These are phyloP conservation scores for Penicillium vulpinum DNA, from an alignment of 2,329 filamentous ascomycete genomes.

Conservation along the genomic window DNA sequence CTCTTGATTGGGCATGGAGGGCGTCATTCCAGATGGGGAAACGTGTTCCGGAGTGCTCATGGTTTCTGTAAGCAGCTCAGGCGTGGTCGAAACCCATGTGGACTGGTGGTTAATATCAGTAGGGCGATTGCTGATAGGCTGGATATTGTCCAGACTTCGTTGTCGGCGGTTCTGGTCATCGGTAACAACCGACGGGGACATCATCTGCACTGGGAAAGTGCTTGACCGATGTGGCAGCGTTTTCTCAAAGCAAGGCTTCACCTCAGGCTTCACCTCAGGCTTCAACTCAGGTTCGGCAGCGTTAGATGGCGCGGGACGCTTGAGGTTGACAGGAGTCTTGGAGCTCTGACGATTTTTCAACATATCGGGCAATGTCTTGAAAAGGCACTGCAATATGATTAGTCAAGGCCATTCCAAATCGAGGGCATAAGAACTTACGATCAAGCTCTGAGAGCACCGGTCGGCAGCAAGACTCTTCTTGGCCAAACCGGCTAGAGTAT, in stretches of 20 bases:
- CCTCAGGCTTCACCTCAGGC: slow-evolving; percentile 18
- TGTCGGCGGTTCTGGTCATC: slow-evolving; percentile 27
- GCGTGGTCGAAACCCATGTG: slow-evolving; percentile 28
- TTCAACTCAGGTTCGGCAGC: slow-evolving; percentile 16
- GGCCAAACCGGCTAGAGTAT: slow-evolving; percentile 76
- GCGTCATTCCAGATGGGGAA: slow-evolving; percentile 19
- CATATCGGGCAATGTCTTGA: slow-evolving; percentile 76
- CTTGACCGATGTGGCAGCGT: slow-evolving; percentile 37
- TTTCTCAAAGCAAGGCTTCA: slow-evolving; percentile 22
- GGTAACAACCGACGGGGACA: slow-evolving; percentile 25
- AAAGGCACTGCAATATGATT: slow-evolving; percentile 61
- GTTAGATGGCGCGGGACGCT: slow-evolving; percentile 45
- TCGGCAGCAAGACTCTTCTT: slow-evolving; percentile 87
- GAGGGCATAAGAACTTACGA: slow-evolving; percentile 55
- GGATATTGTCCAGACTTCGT: slow-evolving; percentile 35
- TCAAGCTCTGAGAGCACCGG: slow-evolving; percentile 74
- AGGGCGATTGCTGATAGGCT: slow-evolving; percentile 18
- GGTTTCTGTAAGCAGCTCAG: slow-evolving; percentile 32
- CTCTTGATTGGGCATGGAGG: slow-evolving; percentile 27
- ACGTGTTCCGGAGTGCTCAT: slow-evolving; percentile 33
- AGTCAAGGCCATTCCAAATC: background rate
- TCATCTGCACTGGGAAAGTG: slow-evolving; percentile 42
- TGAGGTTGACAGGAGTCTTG: slow-evolving; percentile 49
- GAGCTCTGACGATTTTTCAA: slow-evolving; percentile 59
- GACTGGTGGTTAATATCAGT: slow-evolving; percentile 23